phyloP scores from a whole-genome alignment of 2,329 filamentous ascomycete genomes.

The Talaromyces funiculosus region DNA sequence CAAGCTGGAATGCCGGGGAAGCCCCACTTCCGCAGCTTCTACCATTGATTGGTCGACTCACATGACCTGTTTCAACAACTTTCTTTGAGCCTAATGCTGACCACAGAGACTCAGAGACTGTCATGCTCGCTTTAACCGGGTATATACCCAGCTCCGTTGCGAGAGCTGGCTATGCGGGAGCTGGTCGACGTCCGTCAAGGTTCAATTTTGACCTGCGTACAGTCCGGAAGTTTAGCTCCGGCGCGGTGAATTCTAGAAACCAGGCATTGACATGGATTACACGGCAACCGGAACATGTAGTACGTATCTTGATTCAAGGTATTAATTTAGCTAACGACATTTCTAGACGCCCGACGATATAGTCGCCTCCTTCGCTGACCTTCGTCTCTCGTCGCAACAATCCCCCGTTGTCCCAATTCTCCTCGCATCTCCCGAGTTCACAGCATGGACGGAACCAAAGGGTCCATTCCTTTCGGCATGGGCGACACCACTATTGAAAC shows the following conservation, averaged over 20 bases:
- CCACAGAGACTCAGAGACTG: background rate
- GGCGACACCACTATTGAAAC: conserved; percentile 23
- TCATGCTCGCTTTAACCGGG: conserved; percentile 5
- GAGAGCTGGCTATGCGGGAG: conserved; percentile 1
- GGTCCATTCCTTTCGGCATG: conserved; percentile 27
- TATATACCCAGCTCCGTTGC: background rate
- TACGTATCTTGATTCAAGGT: conserved; percentile 11
- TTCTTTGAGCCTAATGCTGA: background rate
- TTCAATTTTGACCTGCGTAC: background rate
- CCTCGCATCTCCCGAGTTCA: conserved; percentile 34
- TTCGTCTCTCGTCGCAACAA: conserved; percentile 14
- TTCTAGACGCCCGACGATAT: conserved; percentile 10
- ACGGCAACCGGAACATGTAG: background rate
- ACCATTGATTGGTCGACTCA: background rate
- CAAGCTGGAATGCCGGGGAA: background rate
- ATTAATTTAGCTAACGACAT: background rate
- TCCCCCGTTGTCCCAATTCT: conserved; percentile 25
- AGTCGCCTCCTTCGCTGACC: conserved; percentile 18
- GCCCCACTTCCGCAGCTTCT: background rate
- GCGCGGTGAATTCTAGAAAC: background rate
- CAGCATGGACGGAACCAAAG: conserved; percentile 31
- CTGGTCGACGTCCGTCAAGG: background rate
- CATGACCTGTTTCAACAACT: background rate
- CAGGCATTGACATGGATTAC: conserved; percentile 11
- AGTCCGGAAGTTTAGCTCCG: background rate